Evolutionary conservation across 208 protist species (phyloP).

Genomic region (Leishmania major): DNA sequence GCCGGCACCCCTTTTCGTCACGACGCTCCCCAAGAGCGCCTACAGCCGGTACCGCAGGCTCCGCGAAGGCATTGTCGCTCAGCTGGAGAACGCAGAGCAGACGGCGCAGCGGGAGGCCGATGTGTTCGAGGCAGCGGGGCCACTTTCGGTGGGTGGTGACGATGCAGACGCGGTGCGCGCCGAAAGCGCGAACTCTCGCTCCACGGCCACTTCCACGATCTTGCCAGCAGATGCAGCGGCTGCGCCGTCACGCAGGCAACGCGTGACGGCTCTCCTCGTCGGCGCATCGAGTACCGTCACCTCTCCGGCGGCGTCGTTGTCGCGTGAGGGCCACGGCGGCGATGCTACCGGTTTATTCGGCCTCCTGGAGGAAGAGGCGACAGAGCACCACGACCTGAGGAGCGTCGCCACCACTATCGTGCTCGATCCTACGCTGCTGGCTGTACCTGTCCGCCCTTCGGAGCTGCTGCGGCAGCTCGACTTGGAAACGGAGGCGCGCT

Average conservation of each 20-base stretch:
- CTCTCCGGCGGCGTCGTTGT: background rate
- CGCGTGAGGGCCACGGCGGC: background rate
- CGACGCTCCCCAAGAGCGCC: constrained; percentile 24
- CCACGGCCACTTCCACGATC: background rate
- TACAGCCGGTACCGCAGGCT: constrained; percentile 23
- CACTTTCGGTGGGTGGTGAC: background rate
- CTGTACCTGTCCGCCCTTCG: constrained; percentile 19
- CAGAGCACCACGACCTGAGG: background rate
- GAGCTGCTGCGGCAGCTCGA: constrained; percentile 31
- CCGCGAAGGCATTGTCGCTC: constrained; percentile 18
- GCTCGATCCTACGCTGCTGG: background rate
- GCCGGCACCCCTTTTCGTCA: constrained; percentile 28
- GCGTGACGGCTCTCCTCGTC: constrained; percentile 21
- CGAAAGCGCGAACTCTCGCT: background rate
- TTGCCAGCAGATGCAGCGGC: background rate
- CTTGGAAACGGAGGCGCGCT: constrained; percentile 27
- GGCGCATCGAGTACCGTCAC: constrained; percentile 5
- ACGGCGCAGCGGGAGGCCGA: background rate
- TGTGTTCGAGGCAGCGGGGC: background rate
- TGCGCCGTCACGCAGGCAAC: background rate
- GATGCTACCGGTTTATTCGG: background rate
- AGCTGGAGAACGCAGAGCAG: constrained; percentile 20
- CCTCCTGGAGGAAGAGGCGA: background rate
- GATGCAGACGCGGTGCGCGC: background rate
- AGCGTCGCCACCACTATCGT: background rate